A percentile compares a stretch with the other conserved stretches of the same genome.
phyloP scores from a whole-genome alignment of 2,329 filamentous ascomycete species.

The Boeremia exigua region DNA sequence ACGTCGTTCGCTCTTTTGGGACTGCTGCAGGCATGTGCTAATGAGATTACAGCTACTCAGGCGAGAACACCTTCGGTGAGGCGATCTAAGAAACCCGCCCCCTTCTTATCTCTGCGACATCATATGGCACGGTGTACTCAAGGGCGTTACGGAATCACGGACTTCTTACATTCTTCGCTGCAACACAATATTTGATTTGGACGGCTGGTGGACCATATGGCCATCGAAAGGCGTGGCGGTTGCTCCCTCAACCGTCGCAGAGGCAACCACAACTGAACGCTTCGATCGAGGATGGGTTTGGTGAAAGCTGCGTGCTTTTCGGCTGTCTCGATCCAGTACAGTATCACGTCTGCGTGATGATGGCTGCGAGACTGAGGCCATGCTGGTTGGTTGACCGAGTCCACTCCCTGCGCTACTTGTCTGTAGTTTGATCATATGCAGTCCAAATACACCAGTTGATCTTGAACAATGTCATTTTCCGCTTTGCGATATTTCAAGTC shows the following conservation, averaged over 20 bases:
- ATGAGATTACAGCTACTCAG: slow-evolving; percentile 72
- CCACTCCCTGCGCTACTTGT: slow-evolving; percentile 23
- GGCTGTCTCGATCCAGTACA: neutral
- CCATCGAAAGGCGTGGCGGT: slow-evolving; percentile 12
- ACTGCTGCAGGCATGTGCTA: slow-evolving; percentile 21
- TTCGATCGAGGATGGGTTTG: neutral
- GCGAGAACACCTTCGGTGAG: slow-evolving; percentile 96
- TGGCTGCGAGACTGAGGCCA: slow-evolving; percentile 4
- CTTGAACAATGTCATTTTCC: slow-evolving; percentile 10
- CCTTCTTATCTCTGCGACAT: slow-evolving; percentile 25
- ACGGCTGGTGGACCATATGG: slow-evolving; percentile 23
- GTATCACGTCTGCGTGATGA: neutral
- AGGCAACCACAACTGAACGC: slow-evolving; percentile 10
- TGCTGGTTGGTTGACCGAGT: slow-evolving; percentile 11
- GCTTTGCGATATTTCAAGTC: slow-evolving; percentile 7
- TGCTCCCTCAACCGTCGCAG: slow-evolving; percentile 8
- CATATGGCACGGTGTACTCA: slow-evolving; percentile 33
- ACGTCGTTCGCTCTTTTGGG: slow-evolving; percentile 46
- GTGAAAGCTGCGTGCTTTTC: neutral
- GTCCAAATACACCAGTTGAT: slow-evolving; percentile 27
- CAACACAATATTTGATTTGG: slow-evolving; percentile 27
- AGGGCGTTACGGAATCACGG: slow-evolving; percentile 40
- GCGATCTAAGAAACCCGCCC: slow-evolving; percentile 40
- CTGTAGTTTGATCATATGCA: slow-evolving; percentile 31
- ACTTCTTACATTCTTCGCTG: slow-evolving; percentile 28